Percentiles rank a stretch among this genome's conserved stretches.
phyloP scores from a whole-genome alignment of 2,329 filamentous ascomycete genomes.

The Monilinia fructigena region DNA sequence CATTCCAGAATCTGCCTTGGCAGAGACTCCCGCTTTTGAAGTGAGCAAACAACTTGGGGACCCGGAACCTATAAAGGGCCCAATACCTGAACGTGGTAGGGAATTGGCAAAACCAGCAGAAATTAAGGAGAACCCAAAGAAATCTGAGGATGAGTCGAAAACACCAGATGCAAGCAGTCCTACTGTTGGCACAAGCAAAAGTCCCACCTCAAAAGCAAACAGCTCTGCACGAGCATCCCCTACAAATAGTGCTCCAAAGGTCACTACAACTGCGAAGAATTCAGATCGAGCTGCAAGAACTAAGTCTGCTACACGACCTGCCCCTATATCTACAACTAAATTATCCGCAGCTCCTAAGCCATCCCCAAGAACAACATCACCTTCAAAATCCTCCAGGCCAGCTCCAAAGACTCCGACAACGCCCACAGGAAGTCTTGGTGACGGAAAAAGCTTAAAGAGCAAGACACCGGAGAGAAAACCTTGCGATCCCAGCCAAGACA shows the following conservation, averaged over 20 bases:
- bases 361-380: constrained; percentile 22
- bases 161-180: not conserved
- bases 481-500: constrained; percentile 36
- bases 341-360: constrained; percentile 10
- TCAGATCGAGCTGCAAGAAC: constrained; percentile 10
- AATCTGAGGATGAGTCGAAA: constrained; percentile 12
- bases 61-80: constrained; percentile 23
- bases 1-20: constrained; percentile 36
- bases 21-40: constrained; percentile 32
- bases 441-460: constrained; percentile 25
- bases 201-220: constrained; percentile 3
- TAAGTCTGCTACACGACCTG: constrained; percentile 14
- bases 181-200: not conserved
- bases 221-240: not conserved
- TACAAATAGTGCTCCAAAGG: constrained; percentile 15
- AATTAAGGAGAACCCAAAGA: constrained; percentile 24
- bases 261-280: not conserved
- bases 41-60: constrained; percentile 29
- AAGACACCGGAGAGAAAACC: constrained; percentile 29
- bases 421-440: not conserved
- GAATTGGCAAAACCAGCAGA: constrained; percentile 26
- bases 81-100: constrained; percentile 22
- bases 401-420: constrained; percentile 23
- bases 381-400: constrained; percentile 28
- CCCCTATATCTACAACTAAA: constrained; percentile 20